Conservation (phyloP, 768 basidiomycete genomes). For the Boletus patriciae region DNA sequence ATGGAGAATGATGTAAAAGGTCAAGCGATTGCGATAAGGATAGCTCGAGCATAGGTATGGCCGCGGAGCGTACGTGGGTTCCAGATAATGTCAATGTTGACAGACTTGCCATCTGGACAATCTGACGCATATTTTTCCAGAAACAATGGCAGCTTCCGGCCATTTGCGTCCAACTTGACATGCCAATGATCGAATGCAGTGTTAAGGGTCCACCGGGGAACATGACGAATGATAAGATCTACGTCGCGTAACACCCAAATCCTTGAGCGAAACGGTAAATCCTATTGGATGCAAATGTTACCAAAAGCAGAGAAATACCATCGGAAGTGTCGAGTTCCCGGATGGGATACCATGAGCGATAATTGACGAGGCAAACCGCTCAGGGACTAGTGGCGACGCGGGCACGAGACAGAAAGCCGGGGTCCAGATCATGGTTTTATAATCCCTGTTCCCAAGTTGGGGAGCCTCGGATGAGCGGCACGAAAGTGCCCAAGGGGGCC, state of each 20-base stretch:
- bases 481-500: too few relatives aligned
- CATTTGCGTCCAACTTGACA: not conserved
- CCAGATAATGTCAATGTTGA: not conserved
- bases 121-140: not conserved
- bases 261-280: not conserved
- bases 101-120: not conserved
- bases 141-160: not conserved
- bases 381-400: not conserved
- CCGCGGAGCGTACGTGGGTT: not conserved
- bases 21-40: not conserved
- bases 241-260: not conserved
- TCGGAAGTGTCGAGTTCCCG: not conserved
- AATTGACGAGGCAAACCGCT: not conserved
- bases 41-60: not conserved
- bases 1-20: constrained; percentile 1
- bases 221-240: not conserved
- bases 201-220: not conserved
- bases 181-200: not conserved
- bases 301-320: too few relatives aligned
- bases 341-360: not conserved
- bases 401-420: not conserved
- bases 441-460: not conserved
- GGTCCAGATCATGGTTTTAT: constrained; percentile 6
- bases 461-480: not conserved
- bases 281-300: not conserved